phyloP scores from a whole-genome alignment of 306 rosid genomes.

The Crotalaria pallida region DNA sequence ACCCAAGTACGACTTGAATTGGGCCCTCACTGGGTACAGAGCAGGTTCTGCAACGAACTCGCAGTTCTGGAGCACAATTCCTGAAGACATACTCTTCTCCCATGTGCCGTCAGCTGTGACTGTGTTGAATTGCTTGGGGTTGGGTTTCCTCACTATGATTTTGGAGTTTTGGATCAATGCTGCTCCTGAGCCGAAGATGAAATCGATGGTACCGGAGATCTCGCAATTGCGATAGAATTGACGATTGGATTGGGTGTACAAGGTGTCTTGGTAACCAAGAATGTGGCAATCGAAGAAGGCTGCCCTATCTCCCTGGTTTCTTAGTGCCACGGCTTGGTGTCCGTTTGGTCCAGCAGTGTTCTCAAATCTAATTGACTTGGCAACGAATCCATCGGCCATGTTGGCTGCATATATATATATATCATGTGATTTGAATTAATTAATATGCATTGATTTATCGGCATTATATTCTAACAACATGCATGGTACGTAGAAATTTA shows the following conservation, averaged over 20 bases:
- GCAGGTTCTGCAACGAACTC: slow-evolving; percentile 37
- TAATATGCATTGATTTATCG: too few relatives aligned
- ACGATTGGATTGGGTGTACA: slow-evolving; percentile 41
- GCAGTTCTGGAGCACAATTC: slow-evolving; percentile 50
- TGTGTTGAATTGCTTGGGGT: slow-evolving; percentile 12
- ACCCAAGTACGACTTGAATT: slow-evolving; percentile 39
- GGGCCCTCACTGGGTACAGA: background rate
- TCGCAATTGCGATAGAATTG: slow-evolving; percentile 70
- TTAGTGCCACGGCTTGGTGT: slow-evolving; percentile 71
- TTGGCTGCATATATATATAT: too few relatives aligned
- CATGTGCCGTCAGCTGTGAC: slow-evolving; percentile 48
- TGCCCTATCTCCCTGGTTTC: slow-evolving; percentile 41
- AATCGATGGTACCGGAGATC: slow-evolving; percentile 62
- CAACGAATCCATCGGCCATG: slow-evolving; percentile 35
- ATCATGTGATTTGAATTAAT: too few relatives aligned
- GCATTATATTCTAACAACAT: too few relatives aligned
- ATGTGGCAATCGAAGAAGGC: slow-evolving; percentile 45
- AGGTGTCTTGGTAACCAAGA: slow-evolving; percentile 62
- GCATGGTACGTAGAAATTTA: too few relatives aligned
- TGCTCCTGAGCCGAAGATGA: slow-evolving; percentile 50
- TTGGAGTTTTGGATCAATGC: slow-evolving; percentile 44
- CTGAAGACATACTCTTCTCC: background rate
- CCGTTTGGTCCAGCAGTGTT: slow-evolving; percentile 64
- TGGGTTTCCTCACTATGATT: slow-evolving; percentile 47
- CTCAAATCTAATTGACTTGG: slow-evolving; percentile 45